These are phyloP conservation scores for Globisporangium parvum DNA, from an alignment of 352 stramenopile genomes.

Conservation along the genomic window DNA sequence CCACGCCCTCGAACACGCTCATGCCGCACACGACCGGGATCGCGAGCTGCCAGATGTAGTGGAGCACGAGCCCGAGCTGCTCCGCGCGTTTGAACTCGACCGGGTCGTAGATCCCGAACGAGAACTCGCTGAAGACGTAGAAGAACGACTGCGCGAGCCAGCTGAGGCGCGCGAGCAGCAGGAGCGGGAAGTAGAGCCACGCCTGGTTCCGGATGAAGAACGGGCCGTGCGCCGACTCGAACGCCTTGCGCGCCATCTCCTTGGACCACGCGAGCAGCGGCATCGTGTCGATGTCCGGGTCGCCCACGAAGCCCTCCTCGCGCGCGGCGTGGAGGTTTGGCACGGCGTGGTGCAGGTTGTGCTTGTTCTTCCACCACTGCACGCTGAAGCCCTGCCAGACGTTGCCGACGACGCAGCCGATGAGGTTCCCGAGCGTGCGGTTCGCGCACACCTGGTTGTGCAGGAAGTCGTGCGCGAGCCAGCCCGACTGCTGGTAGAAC, in stretches of 20 bases:
- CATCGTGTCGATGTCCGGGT: constrained; percentile 99
- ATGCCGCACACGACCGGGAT: constrained; percentile 62
- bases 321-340: constrained; percentile 94
- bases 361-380: constrained; percentile 98
- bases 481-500: constrained; percentile 98
- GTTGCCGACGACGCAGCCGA: constrained; percentile 93
- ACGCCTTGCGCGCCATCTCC: constrained; percentile 89
- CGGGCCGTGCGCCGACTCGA: constrained; percentile 71
- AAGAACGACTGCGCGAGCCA: constrained; percentile 96
- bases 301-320: constrained; percentile 78
- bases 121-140: constrained; percentile 90
- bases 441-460: constrained; percentile 98
- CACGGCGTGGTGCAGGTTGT: constrained; percentile 98
- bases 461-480: constrained; percentile 96
- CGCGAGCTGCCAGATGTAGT: constrained; percentile 92
- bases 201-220: constrained; percentile 94
- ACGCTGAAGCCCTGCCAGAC: constrained; percentile 97
- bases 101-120: constrained; percentile 76
- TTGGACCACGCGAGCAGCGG: constrained; percentile 96
- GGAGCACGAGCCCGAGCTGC: constrained; percentile 65
- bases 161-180: constrained; percentile 94
- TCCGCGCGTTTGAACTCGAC: constrained; percentile 85
- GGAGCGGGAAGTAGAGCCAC: constrained; percentile 96
- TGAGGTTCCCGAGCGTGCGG: constrained; percentile 89
- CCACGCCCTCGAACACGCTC: constrained; percentile 57